Evolutionary conservation across 768 basidiomycete genomes (phyloP).

Genomic region (Boletus rubescentipes): DNA sequence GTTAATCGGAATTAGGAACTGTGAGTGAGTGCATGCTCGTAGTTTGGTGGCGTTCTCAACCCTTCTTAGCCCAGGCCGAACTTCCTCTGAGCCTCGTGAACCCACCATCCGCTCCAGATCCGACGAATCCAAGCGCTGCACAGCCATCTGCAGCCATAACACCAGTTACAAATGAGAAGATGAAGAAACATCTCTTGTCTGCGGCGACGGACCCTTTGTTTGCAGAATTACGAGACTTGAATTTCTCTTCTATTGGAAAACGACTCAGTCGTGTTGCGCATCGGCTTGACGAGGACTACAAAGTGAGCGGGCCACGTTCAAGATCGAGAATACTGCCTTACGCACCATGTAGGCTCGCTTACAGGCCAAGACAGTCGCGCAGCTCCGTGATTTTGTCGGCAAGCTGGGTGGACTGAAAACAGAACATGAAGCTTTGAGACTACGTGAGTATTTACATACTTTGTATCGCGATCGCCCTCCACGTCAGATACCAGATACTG

Average conservation of each 20-base stretch:
- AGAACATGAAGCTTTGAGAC: constrained; percentile 84
- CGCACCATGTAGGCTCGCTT: constrained; percentile 59
- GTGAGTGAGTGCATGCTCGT: constrained; percentile 44
- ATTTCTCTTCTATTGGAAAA: constrained; percentile 87
- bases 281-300: constrained; percentile 89
- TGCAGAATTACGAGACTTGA: constrained; percentile 81
- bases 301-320: constrained; percentile 43
- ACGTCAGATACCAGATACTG: constrained; percentile 64
- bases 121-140: constrained; percentile 40
- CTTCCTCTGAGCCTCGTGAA: constrained; percentile 69
- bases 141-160: constrained; percentile 45
- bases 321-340: constrained; percentile 3
- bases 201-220: constrained; percentile 77
- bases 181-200: constrained; percentile 88
- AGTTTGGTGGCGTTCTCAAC: background rate
- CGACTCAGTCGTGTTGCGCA: constrained; percentile 78
- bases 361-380: constrained; percentile 86
- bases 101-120: constrained; percentile 49
- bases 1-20: constrained; percentile 83
- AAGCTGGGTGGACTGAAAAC: constrained; percentile 89
- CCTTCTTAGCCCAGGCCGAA: constrained; percentile 66
- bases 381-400: constrained; percentile 93
- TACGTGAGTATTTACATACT: constrained; percentile 59
- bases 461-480: background rate
- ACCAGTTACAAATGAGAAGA: constrained; percentile 70